These are phyloP conservation scores for Laguncularia racemosa DNA, from an alignment of 345 rosid species.

Conservation along the genomic window DNA sequence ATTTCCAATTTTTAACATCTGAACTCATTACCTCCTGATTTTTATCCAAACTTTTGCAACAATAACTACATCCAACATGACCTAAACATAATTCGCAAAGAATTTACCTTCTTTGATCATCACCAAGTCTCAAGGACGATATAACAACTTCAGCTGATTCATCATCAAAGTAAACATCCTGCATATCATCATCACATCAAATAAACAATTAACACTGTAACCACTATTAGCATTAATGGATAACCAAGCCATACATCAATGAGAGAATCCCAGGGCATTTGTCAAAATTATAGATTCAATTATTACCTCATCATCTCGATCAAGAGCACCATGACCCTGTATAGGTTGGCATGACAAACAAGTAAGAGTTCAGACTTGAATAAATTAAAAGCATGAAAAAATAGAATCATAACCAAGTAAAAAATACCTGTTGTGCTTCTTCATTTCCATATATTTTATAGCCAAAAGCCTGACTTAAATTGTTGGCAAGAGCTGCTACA, in stretches of 20 bases:
- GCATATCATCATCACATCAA: constrained; percentile 17
- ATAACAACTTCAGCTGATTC: constrained; percentile 92
- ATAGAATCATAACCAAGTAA: background rate
- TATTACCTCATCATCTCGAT: constrained; percentile 74
- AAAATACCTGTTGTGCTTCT: constrained; percentile 70
- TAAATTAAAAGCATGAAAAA: background rate
- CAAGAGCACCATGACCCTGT: constrained; percentile 68
- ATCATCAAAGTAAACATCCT: constrained; percentile 93
- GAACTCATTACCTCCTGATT: too few species aligned
- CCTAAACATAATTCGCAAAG: background rate
- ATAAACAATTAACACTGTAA: background rate
- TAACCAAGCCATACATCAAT: background rate
- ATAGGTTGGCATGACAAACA: constrained; percentile 4
- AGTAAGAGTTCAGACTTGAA: background rate
- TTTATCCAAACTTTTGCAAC: too few species aligned
- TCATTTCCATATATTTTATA: constrained; percentile 86
- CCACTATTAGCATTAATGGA: background rate
- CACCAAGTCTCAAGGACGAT: constrained; percentile 93
- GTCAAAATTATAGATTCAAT: constrained; percentile 4
- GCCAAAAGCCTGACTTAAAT: constrained; percentile 82
- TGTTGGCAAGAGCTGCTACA: constrained; percentile 91
- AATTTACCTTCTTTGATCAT: constrained; percentile 81
- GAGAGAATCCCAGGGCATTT: background rate
- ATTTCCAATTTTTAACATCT: too few species aligned
- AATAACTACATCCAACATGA: too few species aligned